phyloP scores from a whole-genome alignment of 305 asterid genomes.

The Fraxinus ornus region DNA sequence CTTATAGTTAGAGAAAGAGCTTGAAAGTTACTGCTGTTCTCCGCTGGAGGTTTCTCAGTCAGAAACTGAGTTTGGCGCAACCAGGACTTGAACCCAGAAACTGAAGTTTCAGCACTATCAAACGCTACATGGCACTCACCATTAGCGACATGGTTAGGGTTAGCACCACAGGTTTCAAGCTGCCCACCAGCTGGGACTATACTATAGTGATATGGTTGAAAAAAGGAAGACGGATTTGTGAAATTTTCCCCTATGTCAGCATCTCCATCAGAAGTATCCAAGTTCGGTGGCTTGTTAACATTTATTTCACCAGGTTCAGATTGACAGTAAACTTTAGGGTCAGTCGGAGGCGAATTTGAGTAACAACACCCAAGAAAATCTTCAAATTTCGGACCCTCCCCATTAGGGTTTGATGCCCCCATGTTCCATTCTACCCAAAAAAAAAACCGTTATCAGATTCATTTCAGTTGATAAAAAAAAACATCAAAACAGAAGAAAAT shows the following conservation, averaged over 20 bases:
- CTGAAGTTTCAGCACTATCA: slow-evolving; percentile 34
- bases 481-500: neutral
- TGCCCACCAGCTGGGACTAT: slow-evolving; percentile 14
- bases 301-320: slow-evolving; percentile 40
- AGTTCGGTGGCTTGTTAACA: slow-evolving; percentile 53
- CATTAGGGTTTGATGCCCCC: slow-evolving; percentile 34
- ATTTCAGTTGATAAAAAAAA: neutral
- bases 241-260: slow-evolving; percentile 27
- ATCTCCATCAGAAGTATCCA: slow-evolving; percentile 16
- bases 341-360: slow-evolving; percentile 44
- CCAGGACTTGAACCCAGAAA: slow-evolving; percentile 55
- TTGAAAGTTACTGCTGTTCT: slow-evolving; percentile 29
- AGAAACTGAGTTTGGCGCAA: slow-evolving; percentile 34
- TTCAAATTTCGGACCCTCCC: slow-evolving; percentile 60
- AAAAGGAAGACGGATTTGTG: slow-evolving; percentile 26
- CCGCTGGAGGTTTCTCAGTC: slow-evolving; percentile 31
- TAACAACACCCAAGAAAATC: slow-evolving; percentile 72
- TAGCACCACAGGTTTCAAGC: neutral
- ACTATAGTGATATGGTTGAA: slow-evolving; percentile 32
- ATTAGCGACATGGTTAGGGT: slow-evolving; percentile 4
- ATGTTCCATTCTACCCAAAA: slow-evolving; percentile 53
- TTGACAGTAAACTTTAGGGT: slow-evolving; percentile 10
- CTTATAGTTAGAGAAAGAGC: slow-evolving; percentile 51
- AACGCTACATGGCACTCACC: slow-evolving; percentile 30
- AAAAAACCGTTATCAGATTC: neutral